These are phyloP conservation scores for Ophiostoma angusticollis DNA, from an alignment of 2,329 filamentous ascomycete species.

Conservation along the genomic window DNA sequence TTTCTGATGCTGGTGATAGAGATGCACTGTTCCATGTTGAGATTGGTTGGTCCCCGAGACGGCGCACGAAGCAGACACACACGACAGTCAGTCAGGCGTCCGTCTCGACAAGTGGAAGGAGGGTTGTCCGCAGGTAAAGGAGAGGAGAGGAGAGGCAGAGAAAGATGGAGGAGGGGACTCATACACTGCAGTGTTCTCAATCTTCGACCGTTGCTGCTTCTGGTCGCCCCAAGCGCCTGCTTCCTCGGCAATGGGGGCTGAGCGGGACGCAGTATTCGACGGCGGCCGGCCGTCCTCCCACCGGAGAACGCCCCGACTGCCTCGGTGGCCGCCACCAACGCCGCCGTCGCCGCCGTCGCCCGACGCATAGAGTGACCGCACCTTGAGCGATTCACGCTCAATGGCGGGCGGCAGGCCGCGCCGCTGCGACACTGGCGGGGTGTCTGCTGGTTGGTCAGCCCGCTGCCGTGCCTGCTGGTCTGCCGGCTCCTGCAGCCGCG, in stretches of 20 bases:
- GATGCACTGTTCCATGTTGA: no score
- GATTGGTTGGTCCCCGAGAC: background rate
- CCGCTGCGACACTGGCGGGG: slow-evolving; percentile 3
- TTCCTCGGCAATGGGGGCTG: slow-evolving; percentile 37
- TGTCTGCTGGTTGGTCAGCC: no score
- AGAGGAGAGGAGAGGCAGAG: background rate
- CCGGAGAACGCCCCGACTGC: slow-evolving; percentile 28
- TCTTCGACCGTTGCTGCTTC: background rate
- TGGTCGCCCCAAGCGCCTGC: slow-evolving; percentile 41
- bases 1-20: no score
- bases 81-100: slow-evolving; percentile 8
- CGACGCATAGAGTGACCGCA: slow-evolving; percentile 52
- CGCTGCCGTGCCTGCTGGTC: no score
- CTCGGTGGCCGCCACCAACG: slow-evolving; percentile 19
- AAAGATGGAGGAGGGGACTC: background rate
- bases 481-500: no score
- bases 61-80: background rate
- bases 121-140: background rate
- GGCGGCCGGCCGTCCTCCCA: slow-evolving; percentile 39
- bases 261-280: slow-evolving; percentile 35
- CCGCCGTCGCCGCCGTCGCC: slow-evolving; percentile 25
- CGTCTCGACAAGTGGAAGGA: slow-evolving; percentile 5
- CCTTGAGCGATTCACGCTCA: slow-evolving; percentile 53
- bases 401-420: slow-evolving; percentile 38
- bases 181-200: background rate